A percentile compares a stretch with the other conserved stretches of the same genome.
These are phyloP conservation scores for Globisporangium parvum DNA, from an alignment of 352 stramenopile species.

Conservation along the genomic window DNA sequence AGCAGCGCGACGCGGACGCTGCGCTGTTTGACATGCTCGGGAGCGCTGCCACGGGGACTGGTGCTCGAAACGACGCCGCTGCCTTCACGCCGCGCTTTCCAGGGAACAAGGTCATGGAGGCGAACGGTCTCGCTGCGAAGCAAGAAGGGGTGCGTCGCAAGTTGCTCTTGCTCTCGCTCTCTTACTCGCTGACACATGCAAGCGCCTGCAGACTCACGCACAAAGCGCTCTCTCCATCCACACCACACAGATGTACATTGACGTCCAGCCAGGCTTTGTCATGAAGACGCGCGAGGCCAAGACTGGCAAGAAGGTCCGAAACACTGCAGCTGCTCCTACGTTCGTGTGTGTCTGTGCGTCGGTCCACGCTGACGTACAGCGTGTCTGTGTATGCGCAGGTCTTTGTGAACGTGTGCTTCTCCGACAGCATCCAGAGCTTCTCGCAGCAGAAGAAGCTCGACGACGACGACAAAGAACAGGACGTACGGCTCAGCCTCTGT, in stretches of 20 bases:
- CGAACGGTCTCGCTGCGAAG: constrained; percentile 39
- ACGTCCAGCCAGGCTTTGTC: constrained; percentile 73
- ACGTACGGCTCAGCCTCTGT: constrained; percentile 21
- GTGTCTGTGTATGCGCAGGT: constrained; percentile 23
- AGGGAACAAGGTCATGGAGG: constrained; percentile 68
- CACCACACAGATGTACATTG: constrained; percentile 51
- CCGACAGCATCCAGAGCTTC: constrained; percentile 66
- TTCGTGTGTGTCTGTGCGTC: too few relatives aligned
- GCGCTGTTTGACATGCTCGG: constrained; percentile 52
- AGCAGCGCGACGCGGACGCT: constrained; percentile 20
- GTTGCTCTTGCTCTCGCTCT: background rate
- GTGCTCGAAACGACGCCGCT: constrained; percentile 2
- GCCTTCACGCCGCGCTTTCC: constrained; percentile 61
- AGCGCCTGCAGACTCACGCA: background rate
- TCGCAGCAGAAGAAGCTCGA: constrained; percentile 76
- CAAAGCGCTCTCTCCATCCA: background rate
- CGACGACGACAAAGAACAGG: constrained; percentile 66
- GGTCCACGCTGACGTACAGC: background rate
- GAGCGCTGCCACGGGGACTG: constrained; percentile 5
- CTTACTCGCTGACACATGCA: background rate
- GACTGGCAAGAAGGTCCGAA: constrained; percentile 52
- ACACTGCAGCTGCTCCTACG: background rate
- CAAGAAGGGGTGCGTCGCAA: constrained; percentile 45
- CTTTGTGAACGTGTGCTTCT: constrained; percentile 76
- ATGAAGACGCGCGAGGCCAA: constrained; percentile 65